Conservation (phyloP, 2,329 filamentous ascomycete species). For the Lizonia empirigonia region DNA sequence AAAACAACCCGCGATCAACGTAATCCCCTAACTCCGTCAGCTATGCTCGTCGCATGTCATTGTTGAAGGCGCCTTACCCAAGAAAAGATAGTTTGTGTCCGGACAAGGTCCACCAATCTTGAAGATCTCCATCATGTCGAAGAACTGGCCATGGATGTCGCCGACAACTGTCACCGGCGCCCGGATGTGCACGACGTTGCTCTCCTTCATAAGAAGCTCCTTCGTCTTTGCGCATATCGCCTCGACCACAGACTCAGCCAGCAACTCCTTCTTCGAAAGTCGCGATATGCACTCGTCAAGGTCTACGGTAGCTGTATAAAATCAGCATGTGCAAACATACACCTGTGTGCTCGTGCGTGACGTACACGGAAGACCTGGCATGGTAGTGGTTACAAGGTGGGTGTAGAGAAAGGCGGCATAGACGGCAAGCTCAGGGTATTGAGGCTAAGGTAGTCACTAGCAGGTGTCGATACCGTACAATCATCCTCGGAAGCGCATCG, state of each 20-base stretch:
- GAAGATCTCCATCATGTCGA: slow-evolving; percentile 98
- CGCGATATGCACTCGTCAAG: slow-evolving; percentile 98
- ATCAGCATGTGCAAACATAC: slow-evolving; percentile 25
- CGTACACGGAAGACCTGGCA: slow-evolving; percentile 60
- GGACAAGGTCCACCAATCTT: slow-evolving; percentile 97
- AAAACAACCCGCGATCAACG: slow-evolving; percentile 97
- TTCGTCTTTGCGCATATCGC: slow-evolving; percentile 99
- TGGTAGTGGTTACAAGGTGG: slow-evolving; percentile 39
- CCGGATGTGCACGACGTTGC: slow-evolving; percentile 96
- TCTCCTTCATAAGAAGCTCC: slow-evolving; percentile 98
- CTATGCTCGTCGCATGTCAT: slow-evolving; percentile 26
- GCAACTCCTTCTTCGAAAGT: slow-evolving; percentile 94
- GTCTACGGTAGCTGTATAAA: slow-evolving; percentile 80
- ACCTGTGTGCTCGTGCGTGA: slow-evolving; percentile 16
- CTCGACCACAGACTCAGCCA: slow-evolving; percentile 97
- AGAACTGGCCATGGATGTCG: slow-evolving; percentile 99
- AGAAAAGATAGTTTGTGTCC: slow-evolving; percentile 97
- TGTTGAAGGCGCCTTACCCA: slow-evolving; percentile 64
- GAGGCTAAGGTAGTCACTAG: slow-evolving; percentile 46
- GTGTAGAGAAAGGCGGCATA: slow-evolving; percentile 30
- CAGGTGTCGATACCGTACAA: slow-evolving; percentile 48
- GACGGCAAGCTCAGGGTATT: slow-evolving; percentile 41
- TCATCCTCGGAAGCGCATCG: slow-evolving; percentile 48
- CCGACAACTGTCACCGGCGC: slow-evolving; percentile 97
- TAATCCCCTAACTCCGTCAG: slow-evolving; percentile 75